Conservation (phyloP, 768 basidiomycete genomes). For the Dictyophora rubrovolvata region DNA sequence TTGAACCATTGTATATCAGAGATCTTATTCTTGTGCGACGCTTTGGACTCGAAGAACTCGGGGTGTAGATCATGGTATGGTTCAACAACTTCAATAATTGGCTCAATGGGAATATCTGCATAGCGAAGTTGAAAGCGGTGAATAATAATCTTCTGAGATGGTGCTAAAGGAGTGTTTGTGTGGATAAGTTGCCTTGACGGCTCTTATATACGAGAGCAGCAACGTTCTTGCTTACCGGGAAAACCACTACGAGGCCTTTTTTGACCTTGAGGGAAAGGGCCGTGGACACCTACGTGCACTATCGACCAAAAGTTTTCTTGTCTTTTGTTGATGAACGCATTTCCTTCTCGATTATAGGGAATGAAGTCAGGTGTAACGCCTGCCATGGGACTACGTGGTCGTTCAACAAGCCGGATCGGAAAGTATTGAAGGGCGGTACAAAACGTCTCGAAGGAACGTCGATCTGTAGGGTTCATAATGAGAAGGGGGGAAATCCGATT, state of each 20-base stretch:
- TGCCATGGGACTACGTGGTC: background rate
- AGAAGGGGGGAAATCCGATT: background rate
- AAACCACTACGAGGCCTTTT: background rate
- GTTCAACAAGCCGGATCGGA: background rate
- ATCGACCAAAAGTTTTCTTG: slow-evolving; percentile 1
- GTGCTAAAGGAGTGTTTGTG: background rate
- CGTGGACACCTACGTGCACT: background rate
- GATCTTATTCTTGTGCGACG: background rate
- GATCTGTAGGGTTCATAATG: background rate
- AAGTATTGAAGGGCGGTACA: slow-evolving; percentile 1
- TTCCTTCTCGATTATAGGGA: background rate
- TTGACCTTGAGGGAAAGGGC: background rate
- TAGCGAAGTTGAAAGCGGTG: slow-evolving; percentile 3
- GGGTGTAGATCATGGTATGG: background rate
- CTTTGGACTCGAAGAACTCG: background rate
- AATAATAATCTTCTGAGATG: background rate
- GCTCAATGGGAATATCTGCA: slow-evolving; percentile 5
- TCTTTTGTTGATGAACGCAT: background rate
- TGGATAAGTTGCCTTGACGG: background rate
- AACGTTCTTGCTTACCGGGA: background rate
- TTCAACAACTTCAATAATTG: background rate
- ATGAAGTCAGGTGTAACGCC: background rate
- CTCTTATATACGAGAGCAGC: background rate
- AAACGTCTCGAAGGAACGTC: background rate
- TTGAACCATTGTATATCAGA: background rate